Evolutionary conservation across 441 rosid genomes (phyloP).

Genomic region (Mallotus repandus): DNA sequence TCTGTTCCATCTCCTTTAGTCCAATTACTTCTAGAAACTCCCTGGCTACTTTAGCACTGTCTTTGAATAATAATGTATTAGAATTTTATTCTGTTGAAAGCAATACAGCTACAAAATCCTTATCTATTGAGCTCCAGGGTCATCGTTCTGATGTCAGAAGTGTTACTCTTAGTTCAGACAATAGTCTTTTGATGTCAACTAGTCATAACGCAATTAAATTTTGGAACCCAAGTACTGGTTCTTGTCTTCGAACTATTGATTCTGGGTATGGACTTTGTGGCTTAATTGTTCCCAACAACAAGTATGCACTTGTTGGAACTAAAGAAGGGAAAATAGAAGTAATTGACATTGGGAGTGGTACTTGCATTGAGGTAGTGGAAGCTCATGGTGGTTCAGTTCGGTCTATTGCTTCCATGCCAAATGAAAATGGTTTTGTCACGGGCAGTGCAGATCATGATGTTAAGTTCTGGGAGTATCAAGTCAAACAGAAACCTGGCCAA

Average conservation of each 20-base stretch:
- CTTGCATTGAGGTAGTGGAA: constrained; percentile 64
- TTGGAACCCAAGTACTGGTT: constrained; percentile 97
- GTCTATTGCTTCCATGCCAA: constrained; percentile 72
- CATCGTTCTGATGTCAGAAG: constrained; percentile 96
- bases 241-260: constrained; percentile 86
- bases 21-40: constrained; percentile 59
- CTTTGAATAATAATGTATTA: constrained; percentile 82
- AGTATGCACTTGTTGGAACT: constrained; percentile 88
- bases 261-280: constrained; percentile 97
- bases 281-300: constrained; percentile 74
- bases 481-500: constrained; percentile 65
- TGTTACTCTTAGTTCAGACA: constrained; percentile 84
- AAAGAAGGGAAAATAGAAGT: constrained; percentile 79
- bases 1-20: constrained; percentile 76
- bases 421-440: constrained; percentile 80
- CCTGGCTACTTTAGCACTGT: constrained; percentile 71
- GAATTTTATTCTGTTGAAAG: constrained; percentile 78
- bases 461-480: constrained; percentile 89
- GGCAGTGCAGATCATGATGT: constrained; percentile 96
- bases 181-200: constrained; percentile 86
- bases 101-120: constrained; percentile 44
- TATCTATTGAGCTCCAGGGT: constrained; percentile 84
- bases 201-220: constrained; percentile 90
- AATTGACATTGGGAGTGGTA: constrained; percentile 84
- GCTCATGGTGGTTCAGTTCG: constrained; percentile 90